Base-by-base conservation (phyloP, 495 filamentous ascomycete species). In the Podospora bellae-mahoneyi region DNA sequence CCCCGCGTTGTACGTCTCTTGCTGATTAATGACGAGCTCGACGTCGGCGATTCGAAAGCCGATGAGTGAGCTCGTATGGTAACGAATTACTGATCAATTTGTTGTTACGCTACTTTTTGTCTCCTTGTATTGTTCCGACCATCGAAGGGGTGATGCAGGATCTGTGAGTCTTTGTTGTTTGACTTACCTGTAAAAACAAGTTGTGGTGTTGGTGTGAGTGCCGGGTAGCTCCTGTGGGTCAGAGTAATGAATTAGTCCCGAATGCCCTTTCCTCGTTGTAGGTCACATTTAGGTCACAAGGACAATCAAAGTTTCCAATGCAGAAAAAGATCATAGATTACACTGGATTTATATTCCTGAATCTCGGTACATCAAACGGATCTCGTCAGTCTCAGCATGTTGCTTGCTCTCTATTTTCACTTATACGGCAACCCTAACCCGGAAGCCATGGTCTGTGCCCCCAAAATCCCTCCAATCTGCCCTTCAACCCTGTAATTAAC, bases 21-120 rank as follows among this genome's bases (percentile, higher is more conserved):
- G 15, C 23, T 68, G 66, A 68, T 71, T 71, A 71, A 68, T 71
- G 67, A 48, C 39, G 39, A 10, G 39, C 39, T 48, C 39, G 13
- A 48, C 39, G 1, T 48, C 39, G 39, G 39, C 18, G 39, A 48
- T 48, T 48, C 2, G 39, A 48, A 48, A 48, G 39, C 39, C 13
- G 39, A 48, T 48, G 39, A 2, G 0, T 48, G 39, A 48, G 39
- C 15, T 48, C 2, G 39, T 48, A 13, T 16, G 39, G 39, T 48
- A 48, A 48, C 39, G 7, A 48, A 48, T 48, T 48, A 48, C 39
- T 48, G 39, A 48, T 48, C 39, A 48, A 10, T 18, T 48, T 5
- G 39, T 3, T 20, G 19, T 59, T 18, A 59, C 19, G 56, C 7
- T 13, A 15, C 5, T 20, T 13, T 13, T 2, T 9, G 1, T 3